These are phyloP conservation scores for Myxozyma neotropica DNA, from an alignment of 805 yeast species.

Conservation along the genomic window DNA sequence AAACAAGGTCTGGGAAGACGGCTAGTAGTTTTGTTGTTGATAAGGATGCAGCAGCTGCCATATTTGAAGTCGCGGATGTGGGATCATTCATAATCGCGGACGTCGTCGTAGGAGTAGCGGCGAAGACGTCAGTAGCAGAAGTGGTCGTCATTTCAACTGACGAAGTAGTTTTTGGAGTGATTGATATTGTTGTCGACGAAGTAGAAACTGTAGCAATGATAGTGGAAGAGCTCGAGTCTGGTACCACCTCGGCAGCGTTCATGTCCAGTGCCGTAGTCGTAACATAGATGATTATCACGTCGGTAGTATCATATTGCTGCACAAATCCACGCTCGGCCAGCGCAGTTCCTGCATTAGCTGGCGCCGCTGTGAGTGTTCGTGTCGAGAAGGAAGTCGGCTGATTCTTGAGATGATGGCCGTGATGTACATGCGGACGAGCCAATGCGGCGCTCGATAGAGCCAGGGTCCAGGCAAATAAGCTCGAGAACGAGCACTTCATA, in stretches of 20 bases:
- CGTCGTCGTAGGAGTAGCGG: too few relatives aligned
- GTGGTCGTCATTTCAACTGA: neutral
- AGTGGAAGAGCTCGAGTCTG: neutral
- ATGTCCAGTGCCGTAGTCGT: neutral
- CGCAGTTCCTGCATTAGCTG: neutral
- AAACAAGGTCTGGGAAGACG: slow-evolving; percentile 9
- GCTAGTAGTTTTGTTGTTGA: neutral
- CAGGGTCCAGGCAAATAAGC: neutral
- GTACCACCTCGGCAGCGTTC: neutral
- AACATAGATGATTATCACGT: neutral
- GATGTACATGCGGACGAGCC: slow-evolving; percentile 1
- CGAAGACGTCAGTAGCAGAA: neutral
- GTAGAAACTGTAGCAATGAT: neutral
- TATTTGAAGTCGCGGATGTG: neutral
- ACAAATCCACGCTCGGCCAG: neutral
- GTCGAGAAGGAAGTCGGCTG: neutral
- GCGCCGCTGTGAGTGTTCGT: neutral
- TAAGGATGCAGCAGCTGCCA: neutral
- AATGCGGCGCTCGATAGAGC: neutral
- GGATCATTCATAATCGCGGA: neutral
- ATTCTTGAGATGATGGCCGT: neutral
- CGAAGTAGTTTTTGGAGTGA: neutral
- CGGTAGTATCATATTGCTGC: neutral
- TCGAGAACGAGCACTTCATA: neutral
- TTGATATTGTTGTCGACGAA: neutral